Conservation (phyloP, 2,329 filamentous ascomycete species). For the Stagonosporopsis rhizophila region DNA sequence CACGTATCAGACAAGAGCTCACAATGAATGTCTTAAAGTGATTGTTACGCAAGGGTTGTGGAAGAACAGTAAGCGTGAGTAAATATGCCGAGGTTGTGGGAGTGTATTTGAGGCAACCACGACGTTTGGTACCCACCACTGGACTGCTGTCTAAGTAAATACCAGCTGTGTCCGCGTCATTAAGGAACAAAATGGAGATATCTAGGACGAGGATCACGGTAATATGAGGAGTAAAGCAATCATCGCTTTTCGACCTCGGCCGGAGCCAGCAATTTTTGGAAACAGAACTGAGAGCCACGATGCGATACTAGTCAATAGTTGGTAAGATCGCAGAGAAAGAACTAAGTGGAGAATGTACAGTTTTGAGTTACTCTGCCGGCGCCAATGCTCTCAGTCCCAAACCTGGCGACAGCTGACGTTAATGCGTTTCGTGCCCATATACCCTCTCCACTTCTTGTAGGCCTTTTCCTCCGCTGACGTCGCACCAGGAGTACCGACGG, state of each 20-base stretch:
- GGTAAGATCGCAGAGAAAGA: not conserved
- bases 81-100: not conserved
- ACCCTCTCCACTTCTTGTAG: conserved; percentile 51
- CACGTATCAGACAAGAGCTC: not conserved
- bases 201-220: not conserved
- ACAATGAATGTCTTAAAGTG: not conserved
- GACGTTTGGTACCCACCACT: too few species aligned
- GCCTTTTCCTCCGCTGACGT: conserved; percentile 40
- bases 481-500: conserved; percentile 52
- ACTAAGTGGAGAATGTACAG: not conserved
- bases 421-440: conserved; percentile 50
- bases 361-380: not conserved
- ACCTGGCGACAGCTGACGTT: conserved; percentile 52
- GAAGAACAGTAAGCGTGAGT: not conserved
- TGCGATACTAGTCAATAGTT: not conserved
- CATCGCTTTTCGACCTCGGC: not conserved
- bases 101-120: not conserved
- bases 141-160: not conserved
- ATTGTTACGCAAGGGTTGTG: not conserved
- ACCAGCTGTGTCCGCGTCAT: too few species aligned
- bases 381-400: conserved; percentile 38
- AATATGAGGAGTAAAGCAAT: not conserved
- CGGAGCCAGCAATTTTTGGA: not conserved
- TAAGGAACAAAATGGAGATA: not conserved
- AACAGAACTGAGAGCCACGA: not conserved